Evolutionary conservation across 2,329 filamentous ascomycete species (phyloP).

Genomic region (Cordyceps fumosorosea): DNA sequence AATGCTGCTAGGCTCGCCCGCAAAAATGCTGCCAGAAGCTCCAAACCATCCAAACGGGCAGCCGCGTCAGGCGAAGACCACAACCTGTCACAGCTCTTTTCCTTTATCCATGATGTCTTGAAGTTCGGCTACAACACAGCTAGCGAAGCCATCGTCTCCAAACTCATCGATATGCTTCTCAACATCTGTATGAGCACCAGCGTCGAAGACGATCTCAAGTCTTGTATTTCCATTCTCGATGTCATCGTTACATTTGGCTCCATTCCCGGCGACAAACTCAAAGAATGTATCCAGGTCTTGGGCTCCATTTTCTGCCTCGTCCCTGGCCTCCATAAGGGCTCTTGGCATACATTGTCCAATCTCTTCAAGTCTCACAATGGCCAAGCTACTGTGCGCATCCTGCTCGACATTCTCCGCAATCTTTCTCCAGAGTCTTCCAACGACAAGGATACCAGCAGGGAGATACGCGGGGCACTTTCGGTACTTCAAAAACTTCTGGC

Average conservation of each 20-base stretch:
- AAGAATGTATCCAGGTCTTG: slow-evolving; percentile 61
- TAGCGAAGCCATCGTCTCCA: slow-evolving; percentile 53
- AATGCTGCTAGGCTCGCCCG: slow-evolving; percentile 45
- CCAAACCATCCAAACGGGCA: slow-evolving; percentile 32
- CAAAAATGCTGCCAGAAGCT: slow-evolving; percentile 36
- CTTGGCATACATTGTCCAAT: slow-evolving; percentile 65
- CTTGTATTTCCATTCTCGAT: slow-evolving; percentile 62
- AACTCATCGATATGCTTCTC: slow-evolving; percentile 56
- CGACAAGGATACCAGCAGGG: slow-evolving; percentile 46
- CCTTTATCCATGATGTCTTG: slow-evolving; percentile 60
- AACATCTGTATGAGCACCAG: slow-evolving; percentile 63
- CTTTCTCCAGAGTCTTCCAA: slow-evolving; percentile 38
- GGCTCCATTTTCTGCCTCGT: slow-evolving; percentile 67
- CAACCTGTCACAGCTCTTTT: slow-evolving; percentile 58
- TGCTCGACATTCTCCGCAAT: slow-evolving; percentile 55
- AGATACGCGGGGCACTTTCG: slow-evolving; percentile 56
- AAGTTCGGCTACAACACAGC: slow-evolving; percentile 70
- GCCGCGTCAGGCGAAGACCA: slow-evolving; percentile 47
- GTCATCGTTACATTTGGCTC: slow-evolving; percentile 66
- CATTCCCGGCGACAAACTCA: slow-evolving; percentile 57
- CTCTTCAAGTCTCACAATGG: slow-evolving; percentile 69
- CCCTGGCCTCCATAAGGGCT: slow-evolving; percentile 49
- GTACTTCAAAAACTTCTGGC: slow-evolving; percentile 57
- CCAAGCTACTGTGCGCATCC: slow-evolving; percentile 58
- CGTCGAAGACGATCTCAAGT: slow-evolving; percentile 55